phyloP scores from a whole-genome alignment of 2,329 filamentous ascomycete genomes.

The Pyricularia grisea region DNA sequence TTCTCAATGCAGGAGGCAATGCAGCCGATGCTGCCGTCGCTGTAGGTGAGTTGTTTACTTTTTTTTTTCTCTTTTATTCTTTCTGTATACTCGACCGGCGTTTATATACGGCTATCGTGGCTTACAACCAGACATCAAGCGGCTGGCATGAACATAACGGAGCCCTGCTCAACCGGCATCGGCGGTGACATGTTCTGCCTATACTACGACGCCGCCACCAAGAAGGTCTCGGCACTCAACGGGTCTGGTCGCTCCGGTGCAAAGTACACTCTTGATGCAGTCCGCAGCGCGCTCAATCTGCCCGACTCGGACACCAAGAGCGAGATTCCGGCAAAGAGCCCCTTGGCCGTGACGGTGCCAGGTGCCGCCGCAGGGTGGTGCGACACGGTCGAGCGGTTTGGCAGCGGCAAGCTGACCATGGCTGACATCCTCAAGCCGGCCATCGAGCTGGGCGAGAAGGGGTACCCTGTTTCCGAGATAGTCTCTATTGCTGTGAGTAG shows the following conservation, averaged over 20 bases:
- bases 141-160: constrained; percentile 33
- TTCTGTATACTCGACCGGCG: not conserved
- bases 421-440: constrained; percentile 71
- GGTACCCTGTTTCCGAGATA: constrained; percentile 78
- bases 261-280: constrained; percentile 57
- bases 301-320: constrained; percentile 22
- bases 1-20: constrained; percentile 79
- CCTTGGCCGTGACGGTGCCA: constrained; percentile 74
- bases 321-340: constrained; percentile 62
- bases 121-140: not conserved
- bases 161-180: constrained; percentile 82
- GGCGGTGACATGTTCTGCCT: constrained; percentile 94
- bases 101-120: not conserved
- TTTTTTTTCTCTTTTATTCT: not conserved
- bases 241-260: constrained; percentile 76
- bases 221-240: constrained; percentile 75
- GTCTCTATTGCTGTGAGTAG: constrained; percentile 57
- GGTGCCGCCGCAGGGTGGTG: constrained; percentile 57
- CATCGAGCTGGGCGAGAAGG: constrained; percentile 73
- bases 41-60: constrained; percentile 1
- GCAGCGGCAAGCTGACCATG: constrained; percentile 69
- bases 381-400: constrained; percentile 78
- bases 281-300: constrained; percentile 61
- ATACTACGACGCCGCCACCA: constrained; percentile 73
- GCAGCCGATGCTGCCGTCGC: constrained; percentile 90